Evolutionary conservation across 805 yeast species (phyloP), one percentile per base, ranked within the genome.

Genomic region (Wickerhamiella galacta): DNA sequence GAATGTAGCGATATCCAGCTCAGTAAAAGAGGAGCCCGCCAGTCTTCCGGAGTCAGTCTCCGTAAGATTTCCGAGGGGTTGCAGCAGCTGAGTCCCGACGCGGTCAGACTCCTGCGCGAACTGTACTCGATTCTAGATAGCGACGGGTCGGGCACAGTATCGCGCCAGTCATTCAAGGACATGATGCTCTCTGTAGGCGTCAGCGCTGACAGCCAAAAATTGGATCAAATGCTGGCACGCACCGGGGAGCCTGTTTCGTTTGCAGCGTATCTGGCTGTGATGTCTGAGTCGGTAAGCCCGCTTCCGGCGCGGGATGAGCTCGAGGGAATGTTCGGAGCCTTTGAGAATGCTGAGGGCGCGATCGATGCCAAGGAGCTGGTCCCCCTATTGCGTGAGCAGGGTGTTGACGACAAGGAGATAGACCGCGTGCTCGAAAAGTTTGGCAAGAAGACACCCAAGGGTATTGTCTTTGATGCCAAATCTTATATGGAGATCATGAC

Each of bases 191-290:
- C 46, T 17, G 35, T 46, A 2, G 51, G 51, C 3, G 18, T 45
- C 27, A 38, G 35, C 19, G 18, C 27, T 14, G 35, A 34, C 16
- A 41, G 35, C 17, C 24, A 20, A 25, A 32, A 21, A 19, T 34
- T 45, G 9, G 38, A 42, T 15, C 35, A 36, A n/a, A 44, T 46
- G 51, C 33, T 46, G 16, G 42, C 28, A 15, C 38, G 42, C 9
- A 33, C 47, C 2, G 49, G 49, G n/a, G 49, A 40, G 24, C 46
- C 44, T 11, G 35, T 40, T 15, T 38, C 44, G 11, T 46, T 44
- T 21, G 47, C 47, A 4, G 37, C 38, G 10, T 46, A 45, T 36
- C 37, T 46, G 11, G 39, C 45, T 1, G 40, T 41, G 10, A 43
- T 46, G 47, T 41, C 49, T 16, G 46, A 38, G 27, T 32, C 40